These are phyloP conservation scores for Auricularia sp. DNA, from an alignment of 768 basidiomycete species.

Conservation along the genomic window DNA sequence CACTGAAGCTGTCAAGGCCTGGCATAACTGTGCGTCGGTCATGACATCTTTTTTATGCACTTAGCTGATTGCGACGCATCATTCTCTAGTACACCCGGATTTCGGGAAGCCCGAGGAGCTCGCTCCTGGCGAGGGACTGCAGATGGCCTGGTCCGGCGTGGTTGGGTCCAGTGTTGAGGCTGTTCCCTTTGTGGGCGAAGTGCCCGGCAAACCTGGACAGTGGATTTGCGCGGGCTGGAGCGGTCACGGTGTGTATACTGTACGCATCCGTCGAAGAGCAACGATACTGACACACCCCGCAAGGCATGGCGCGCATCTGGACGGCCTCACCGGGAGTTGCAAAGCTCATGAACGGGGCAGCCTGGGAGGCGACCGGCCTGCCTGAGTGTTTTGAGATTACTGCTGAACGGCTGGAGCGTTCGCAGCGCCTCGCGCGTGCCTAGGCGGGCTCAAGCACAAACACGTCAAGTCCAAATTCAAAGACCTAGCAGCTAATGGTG, in stretches of 20 bases:
- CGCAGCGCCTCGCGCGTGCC: background rate
- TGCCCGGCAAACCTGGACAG: slow-evolving; percentile 21
- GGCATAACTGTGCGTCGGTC: slow-evolving; percentile 14
- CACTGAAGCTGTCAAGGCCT: slow-evolving; percentile 8
- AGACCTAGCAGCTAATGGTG: no score
- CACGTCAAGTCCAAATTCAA: no score
- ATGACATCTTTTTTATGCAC: no score
- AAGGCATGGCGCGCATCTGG: slow-evolving; percentile 16
- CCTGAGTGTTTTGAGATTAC: slow-evolving; percentile 24
- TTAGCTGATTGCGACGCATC: no score
- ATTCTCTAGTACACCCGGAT: slow-evolving; percentile 13
- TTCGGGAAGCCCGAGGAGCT: slow-evolving; percentile 18
- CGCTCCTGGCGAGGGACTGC: slow-evolving; percentile 12
- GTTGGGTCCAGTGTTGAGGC: slow-evolving; percentile 17
- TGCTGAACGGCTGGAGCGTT: slow-evolving; percentile 13
- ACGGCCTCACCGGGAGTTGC: slow-evolving; percentile 19
- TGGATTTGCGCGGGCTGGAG: slow-evolving; percentile 22
- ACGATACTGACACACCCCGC: background rate
- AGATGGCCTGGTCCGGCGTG: slow-evolving; percentile 19
- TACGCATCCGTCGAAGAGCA: background rate
- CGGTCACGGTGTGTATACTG: slow-evolving; percentile 20
- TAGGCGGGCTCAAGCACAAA: no score
- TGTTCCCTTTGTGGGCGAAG: slow-evolving; percentile 21
- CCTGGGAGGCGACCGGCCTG: slow-evolving; percentile 20
- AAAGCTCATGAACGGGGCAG: slow-evolving; percentile 17